Conservation (phyloP, 306 rosid genomes). For the Hylodesmum podocarpum region DNA sequence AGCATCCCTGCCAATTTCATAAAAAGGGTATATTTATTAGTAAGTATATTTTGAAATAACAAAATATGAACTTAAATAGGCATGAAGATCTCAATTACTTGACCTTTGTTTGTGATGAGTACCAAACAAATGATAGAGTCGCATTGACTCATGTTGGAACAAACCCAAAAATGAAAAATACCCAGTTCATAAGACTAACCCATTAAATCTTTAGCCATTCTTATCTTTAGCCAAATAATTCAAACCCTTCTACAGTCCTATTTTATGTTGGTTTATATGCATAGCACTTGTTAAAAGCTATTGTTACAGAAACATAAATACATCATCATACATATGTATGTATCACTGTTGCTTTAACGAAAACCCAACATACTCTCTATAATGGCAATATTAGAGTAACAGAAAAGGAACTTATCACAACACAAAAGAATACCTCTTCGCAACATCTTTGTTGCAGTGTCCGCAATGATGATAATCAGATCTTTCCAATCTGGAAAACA, state of each 20-base stretch:
- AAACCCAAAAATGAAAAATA: neutral
- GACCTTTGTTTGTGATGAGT: neutral
- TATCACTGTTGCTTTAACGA: neutral
- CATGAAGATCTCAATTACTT: constrained; percentile 1
- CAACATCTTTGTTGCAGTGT: constrained; percentile 86
- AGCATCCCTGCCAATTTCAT: constrained; percentile 71
- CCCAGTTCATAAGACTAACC: neutral
- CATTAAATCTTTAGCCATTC: neutral
- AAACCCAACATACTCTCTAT: neutral
- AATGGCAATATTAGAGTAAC: constrained; percentile 5
- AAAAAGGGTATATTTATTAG: neutral
- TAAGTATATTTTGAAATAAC: neutral
- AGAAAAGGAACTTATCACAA: constrained; percentile 20
- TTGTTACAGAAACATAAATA: neutral
- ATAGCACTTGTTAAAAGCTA: constrained; percentile 9
- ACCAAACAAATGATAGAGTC: constrained; percentile 23
- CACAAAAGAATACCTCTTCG: constrained; percentile 54
- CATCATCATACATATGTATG: constrained; percentile 17
- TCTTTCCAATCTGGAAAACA: constrained; percentile 82
- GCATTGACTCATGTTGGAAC: neutral
- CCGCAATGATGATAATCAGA: constrained; percentile 66
- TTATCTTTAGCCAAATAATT: neutral
- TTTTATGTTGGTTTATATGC: neutral
- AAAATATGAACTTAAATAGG: constrained; percentile 20
- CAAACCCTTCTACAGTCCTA: constrained; percentile 1